These are phyloP conservation scores for Musa acuminata DNA, from an alignment of 176 grass and related monocot species.

Conservation along the genomic window DNA sequence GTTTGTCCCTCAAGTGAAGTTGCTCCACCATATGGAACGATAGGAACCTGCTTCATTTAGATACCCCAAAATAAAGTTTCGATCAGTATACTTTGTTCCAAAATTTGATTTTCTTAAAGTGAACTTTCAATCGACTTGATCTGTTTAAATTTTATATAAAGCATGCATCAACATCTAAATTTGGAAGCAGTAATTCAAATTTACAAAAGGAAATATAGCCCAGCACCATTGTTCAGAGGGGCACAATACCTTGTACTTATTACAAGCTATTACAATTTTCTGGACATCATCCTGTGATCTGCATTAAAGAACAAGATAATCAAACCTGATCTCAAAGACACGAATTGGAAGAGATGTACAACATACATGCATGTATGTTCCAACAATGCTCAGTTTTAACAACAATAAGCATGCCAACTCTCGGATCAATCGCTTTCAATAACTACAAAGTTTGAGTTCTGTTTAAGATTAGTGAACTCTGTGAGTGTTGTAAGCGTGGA, in stretches of 20 bases:
- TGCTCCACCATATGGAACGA: conserved; percentile 97
- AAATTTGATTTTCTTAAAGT: not conserved
- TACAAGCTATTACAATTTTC: conserved; percentile 65
- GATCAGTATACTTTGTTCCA: not conserved
- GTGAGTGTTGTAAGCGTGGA: no score
- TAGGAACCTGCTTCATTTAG: conserved; percentile 48
- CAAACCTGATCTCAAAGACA: not conserved
- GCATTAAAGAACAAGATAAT: conserved; percentile 14
- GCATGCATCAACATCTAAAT: conserved; percentile 3
- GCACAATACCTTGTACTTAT: conserved; percentile 57
- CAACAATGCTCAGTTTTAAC: no score
- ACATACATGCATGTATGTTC: not conserved
- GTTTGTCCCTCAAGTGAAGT: conserved; percentile 96
- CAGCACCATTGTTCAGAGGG: not conserved
- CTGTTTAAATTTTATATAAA: not conserved
- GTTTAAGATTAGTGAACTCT: no score
- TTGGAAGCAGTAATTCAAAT: conserved; percentile 1
- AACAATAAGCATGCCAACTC: no score
- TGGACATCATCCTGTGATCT: conserved; percentile 79
- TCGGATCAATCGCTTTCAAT: no score
- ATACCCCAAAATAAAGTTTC: conserved; percentile 4
- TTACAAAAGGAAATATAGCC: not conserved
- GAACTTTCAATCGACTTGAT: not conserved
- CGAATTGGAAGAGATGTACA: not conserved
- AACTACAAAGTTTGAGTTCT: no score